phyloP scores from a whole-genome alignment of 495 filamentous ascomycete species.

The Letharia columbiana region DNA sequence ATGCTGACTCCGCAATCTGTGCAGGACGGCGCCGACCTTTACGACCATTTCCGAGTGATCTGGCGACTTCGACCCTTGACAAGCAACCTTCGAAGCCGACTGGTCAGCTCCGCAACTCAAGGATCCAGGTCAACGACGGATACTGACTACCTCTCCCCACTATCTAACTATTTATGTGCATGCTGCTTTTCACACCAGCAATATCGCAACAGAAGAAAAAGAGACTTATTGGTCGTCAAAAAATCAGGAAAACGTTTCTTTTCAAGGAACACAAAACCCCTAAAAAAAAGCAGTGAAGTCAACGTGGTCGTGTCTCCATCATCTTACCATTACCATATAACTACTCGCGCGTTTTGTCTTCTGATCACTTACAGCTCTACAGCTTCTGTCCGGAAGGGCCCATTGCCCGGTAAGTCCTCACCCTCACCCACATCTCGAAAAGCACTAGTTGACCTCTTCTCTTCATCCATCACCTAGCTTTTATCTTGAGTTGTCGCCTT shows the following conservation, averaged over 20 bases:
- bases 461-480: background rate
- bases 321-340: background rate
- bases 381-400: background rate
- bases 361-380: background rate
- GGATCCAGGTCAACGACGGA: background rate
- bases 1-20: too few relatives aligned
- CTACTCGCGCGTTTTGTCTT: background rate
- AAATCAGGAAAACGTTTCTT: background rate
- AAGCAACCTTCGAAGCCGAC: slow-evolving; percentile 3
- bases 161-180: background rate
- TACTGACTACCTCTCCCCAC: background rate
- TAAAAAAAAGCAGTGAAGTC: background rate
- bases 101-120: background rate
- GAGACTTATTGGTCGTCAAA: slow-evolving; percentile 5
- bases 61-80: slow-evolving; percentile 2
- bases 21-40: background rate
- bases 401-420: background rate
- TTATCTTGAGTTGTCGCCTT: background rate
- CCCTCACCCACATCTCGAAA: background rate
- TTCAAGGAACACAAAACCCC: background rate
- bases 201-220: background rate
- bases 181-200: background rate
- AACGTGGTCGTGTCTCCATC: background rate
- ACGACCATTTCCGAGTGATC: background rate
- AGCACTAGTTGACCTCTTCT: background rate